A percentile compares a stretch with the other conserved stretches of the same genome.
Conservation (phyloP, 202 grass and related monocot species). For the Setaria italica region DNA sequence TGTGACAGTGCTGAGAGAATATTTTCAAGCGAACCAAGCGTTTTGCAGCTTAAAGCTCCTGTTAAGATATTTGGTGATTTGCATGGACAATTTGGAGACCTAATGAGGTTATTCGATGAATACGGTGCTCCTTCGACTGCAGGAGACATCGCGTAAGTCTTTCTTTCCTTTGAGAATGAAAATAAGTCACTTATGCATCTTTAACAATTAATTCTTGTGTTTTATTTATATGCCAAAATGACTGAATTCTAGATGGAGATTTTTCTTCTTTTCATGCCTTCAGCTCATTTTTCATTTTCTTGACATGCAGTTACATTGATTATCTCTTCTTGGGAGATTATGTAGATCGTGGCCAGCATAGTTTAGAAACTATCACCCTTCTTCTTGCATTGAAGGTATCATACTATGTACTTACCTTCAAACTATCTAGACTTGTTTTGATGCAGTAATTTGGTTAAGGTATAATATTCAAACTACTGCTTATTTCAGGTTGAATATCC, state of each 20-base stretch:
- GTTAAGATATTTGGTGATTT: constrained; percentile 99
- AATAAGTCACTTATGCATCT: not conserved
- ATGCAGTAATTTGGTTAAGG: constrained; percentile 13
- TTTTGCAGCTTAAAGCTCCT: constrained; percentile 95
- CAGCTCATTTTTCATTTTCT: constrained; percentile 35
- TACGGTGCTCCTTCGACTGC: constrained; percentile 98
- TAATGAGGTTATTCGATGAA: constrained; percentile 99
- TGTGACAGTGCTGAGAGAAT: constrained; percentile 97
- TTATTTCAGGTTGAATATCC: constrained; percentile 92
- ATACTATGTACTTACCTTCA: constrained; percentile 11
- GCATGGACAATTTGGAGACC: constrained; percentile 98
- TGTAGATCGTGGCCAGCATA: constrained; percentile 98
- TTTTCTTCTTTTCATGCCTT: constrained; percentile 36
- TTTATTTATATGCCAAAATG: not conserved
- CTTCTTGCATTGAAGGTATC: constrained; percentile 98
- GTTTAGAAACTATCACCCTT: constrained; percentile 98
- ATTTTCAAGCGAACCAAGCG: constrained; percentile 95
- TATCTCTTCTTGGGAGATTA: constrained; percentile 99
- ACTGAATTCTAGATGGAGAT: constrained; percentile 4
- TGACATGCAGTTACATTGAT: constrained; percentile 91
- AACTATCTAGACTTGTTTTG: constrained; percentile 17
- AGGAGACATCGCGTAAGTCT: constrained; percentile 93
- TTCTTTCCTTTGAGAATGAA: constrained; percentile 10
- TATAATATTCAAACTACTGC: constrained; percentile 20
- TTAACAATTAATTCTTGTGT: constrained; percentile 6